Evolutionary conservation across 176 grass and related monocot genomes (phyloP).

Genomic region (Triticum monococcum): DNA sequence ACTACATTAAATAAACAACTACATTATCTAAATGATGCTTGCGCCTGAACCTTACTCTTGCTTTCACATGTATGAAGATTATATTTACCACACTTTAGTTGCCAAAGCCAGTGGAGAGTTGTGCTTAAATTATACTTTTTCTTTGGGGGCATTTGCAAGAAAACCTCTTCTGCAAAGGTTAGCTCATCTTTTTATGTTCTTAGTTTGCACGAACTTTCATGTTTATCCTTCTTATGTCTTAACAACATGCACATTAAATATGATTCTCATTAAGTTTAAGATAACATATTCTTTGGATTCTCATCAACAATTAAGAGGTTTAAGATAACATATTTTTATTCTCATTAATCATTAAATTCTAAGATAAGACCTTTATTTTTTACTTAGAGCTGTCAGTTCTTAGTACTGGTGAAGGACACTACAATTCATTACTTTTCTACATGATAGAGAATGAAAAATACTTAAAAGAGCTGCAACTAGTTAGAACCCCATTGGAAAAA

Average conservation of each 20-base stretch:
- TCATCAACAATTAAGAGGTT: background rate
- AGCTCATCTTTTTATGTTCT: background rate
- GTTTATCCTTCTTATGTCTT: background rate
- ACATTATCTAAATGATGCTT: background rate
- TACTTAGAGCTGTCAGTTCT: background rate
- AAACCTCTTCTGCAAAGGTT: slow-evolving; percentile 87
- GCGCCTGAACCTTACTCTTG: background rate
- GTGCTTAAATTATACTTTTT: slow-evolving; percentile 89
- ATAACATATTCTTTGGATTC: background rate
- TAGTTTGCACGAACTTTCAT: background rate
- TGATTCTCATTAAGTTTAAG: background rate
- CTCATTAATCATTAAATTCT: background rate
- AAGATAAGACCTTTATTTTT: too few species aligned
- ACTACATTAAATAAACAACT: background rate
- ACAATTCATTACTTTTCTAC: background rate
- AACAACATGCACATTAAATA: background rate
- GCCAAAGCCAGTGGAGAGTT: slow-evolving; percentile 92
- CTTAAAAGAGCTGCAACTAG: background rate
- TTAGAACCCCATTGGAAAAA: background rate
- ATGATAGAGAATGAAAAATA: background rate
- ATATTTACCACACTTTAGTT: slow-evolving; percentile 93
- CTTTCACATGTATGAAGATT: slow-evolving; percentile 59
- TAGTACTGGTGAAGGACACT: too few species aligned
- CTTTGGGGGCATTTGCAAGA: slow-evolving; percentile 80
- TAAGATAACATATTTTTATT: background rate